Evolutionary conservation across 768 basidiomycete genomes (phyloP), one percentile per base, ranked within the genome.

Genomic region (Lentinula detonsa): DNA sequence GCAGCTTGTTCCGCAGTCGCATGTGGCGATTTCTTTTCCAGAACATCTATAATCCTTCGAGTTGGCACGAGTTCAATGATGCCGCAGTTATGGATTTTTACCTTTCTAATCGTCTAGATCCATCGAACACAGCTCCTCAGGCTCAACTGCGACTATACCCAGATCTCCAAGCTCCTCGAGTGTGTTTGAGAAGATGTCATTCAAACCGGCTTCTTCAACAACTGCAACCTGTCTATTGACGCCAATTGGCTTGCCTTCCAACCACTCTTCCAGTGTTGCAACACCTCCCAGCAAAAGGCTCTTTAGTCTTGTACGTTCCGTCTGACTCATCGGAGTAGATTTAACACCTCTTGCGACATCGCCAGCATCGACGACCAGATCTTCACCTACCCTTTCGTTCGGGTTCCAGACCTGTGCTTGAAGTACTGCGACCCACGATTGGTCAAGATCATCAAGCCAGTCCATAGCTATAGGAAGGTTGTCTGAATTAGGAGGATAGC

Each of bases 381-480:
- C 82, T 4, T 69, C 64, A 23, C 78, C 81, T 1, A 64, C 62
- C 4, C 76, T 75, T 43, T 70, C 51, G 3, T 69, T 72, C 1
- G 86, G 77, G 64, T 91, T 84, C 91, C 91, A 93, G 1, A 80
- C 76, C 65, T 89, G 85, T 5, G 75, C 73, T 42, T 79, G 79
- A 33, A 93, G 76, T 1, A 88, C 86, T 16, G 82, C 78, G 13
- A 84, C 64, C 91, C 91, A 93, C 0, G 84, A 88, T 55, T 84
- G 79, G 71, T 93, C 91, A 40, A 93, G 78, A 66, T 90, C 85
- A 67, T 85, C 83, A 28, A 92, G 73, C 75, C 85, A 88, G 62
- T 87, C 84, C 28, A 88, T 75, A 5, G 90, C 76, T 40, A 79
- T 74, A 35, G 73, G 78, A 1, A 93, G 71, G 13, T 75, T 72